Evolutionary conservation across 441 rosid species (phyloP), one percentile per base, ranked within the genome.

Genomic region (Bocquillonia castaneifolia): DNA sequence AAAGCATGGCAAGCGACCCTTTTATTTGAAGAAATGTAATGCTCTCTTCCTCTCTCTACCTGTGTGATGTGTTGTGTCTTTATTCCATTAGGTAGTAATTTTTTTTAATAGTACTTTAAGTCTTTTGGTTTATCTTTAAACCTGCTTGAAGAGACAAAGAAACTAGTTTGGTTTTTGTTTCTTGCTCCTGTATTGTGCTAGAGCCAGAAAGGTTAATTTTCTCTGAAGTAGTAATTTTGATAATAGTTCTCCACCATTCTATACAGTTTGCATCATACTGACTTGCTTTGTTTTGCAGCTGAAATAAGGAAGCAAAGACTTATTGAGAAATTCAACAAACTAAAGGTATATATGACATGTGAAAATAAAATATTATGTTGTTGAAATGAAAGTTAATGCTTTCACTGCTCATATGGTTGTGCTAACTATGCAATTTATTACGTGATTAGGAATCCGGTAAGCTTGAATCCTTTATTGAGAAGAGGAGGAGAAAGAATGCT

Each of bases 11-110:
- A 93, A 93, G 75, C 76, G 29, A 34, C 97, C 97, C 40, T 94
- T 76, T 78, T 94, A 89, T 85, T 85, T 91, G 40, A 94, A 93
- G 73, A 83, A 90, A 85, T 91, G 96, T 88, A 80, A 72, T 29
- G 62, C 64, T 71, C 71, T 58, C 39, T 54, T 55, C 18, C 50
- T 23, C 77, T 68, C 47, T 44, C 67, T 69, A 18, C 31, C 1
- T 14, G 15, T 8, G 3, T 42, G 3, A 10, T 25, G 2, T 28
- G 39, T 25, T 36, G 10, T 57, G 17, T 47, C 12, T 51, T 37
- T 60, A 44, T 31, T 50, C 56, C 22, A 66, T 44, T 53, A 9
- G 29, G 1, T 23, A 55, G 65, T 62, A 50, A 18, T 31, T 14
- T 56, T 2, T 8, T 15, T 3, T 36, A 5, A 32, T 50, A 40